Percentiles rank a stretch among this genome's conserved stretches.
Evolutionary conservation across 805 yeast species (phyloP).

Genomic region (Blastobotrys attinorum): DNA sequence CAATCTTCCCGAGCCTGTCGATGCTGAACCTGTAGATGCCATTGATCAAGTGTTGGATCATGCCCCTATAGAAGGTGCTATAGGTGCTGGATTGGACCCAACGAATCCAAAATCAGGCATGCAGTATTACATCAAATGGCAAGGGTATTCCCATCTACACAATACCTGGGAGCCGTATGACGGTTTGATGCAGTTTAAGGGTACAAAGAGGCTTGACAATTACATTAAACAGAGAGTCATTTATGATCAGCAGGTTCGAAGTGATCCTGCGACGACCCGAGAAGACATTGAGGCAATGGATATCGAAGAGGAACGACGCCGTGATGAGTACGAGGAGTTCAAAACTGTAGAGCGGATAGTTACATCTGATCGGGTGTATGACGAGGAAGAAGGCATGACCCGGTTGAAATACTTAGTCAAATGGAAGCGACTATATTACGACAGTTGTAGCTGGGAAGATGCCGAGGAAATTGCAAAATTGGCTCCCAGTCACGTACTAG

Average conservation of each 20-base stretch:
- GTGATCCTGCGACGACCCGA: conserved; percentile 73
- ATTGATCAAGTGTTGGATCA: conserved; percentile 51
- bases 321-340: conserved; percentile 78
- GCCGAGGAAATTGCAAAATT: conserved; percentile 78
- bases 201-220: conserved; percentile 81
- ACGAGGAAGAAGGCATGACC: conserved; percentile 47
- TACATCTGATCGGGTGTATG: conserved; percentile 58
- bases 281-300: conserved; percentile 95
- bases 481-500: conserved; percentile 79
- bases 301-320: conserved; percentile 73
- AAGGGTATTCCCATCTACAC: conserved; percentile 79
- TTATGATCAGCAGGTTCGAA: conserved; percentile 65
- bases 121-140: conserved; percentile 60
- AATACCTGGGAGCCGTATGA: conserved; percentile 85
- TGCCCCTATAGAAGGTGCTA: conserved; percentile 35
- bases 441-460: conserved; percentile 95
- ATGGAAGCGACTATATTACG: conserved; percentile 90
- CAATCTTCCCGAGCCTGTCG: conserved; percentile 12
- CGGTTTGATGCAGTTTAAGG: conserved; percentile 43
- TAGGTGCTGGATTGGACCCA: no score
- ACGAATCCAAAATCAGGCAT: conserved; percentile 24
- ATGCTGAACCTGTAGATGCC: conserved; percentile 34
- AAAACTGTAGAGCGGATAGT: conserved; percentile 86
- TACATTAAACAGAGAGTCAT: conserved; percentile 73
- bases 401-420: conserved; percentile 78